Conservation (phyloP, 805 yeast species). For the Nematodospora valgi region DNA sequence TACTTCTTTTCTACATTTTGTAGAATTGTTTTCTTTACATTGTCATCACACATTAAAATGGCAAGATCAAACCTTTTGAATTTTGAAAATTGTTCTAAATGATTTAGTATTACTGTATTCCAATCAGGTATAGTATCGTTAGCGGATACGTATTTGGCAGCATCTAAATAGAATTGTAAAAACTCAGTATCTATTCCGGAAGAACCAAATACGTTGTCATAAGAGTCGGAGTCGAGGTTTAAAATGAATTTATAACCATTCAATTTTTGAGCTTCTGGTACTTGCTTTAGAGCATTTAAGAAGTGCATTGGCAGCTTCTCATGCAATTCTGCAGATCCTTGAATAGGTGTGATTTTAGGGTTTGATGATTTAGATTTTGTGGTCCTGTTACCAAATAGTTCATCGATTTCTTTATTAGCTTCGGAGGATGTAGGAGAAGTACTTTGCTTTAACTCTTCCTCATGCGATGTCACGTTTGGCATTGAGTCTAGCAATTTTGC, state of each 20-base stretch:
- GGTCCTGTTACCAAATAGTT: conserved; percentile 13
- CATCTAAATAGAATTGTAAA: conserved; percentile 45
- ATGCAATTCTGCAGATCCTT: conserved; percentile 4
- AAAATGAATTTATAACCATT: conserved; percentile 38
- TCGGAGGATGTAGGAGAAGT: not conserved
- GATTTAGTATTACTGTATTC: conserved; percentile 15
- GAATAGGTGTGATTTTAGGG: conserved; percentile 3
- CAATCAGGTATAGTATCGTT: conserved; percentile 10
- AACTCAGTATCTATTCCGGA: conserved; percentile 51
- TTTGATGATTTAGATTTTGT: conserved; percentile 3
- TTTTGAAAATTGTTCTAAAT: conserved; percentile 24
- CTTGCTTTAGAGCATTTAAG: conserved; percentile 20
- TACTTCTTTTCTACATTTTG: conserved; percentile 5
- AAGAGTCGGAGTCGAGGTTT: conserved; percentile 19
- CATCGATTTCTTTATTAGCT: conserved; percentile 14
- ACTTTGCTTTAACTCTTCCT: too few species aligned
- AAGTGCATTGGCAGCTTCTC: conserved; percentile 20
- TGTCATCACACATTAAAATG: conserved; percentile 27
- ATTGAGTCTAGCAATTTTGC: conserved; percentile 3
- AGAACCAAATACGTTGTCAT: conserved; percentile 28
- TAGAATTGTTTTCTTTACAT: conserved; percentile 12
- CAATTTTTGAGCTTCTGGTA: conserved; percentile 22
- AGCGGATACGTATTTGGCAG: conserved; percentile 23
- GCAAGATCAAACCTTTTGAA: conserved; percentile 36
- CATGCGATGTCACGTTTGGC: not conserved